These are phyloP conservation scores for Geotrichum australiense DNA, from an alignment of 1,139 yeast species.

Conservation along the genomic window DNA sequence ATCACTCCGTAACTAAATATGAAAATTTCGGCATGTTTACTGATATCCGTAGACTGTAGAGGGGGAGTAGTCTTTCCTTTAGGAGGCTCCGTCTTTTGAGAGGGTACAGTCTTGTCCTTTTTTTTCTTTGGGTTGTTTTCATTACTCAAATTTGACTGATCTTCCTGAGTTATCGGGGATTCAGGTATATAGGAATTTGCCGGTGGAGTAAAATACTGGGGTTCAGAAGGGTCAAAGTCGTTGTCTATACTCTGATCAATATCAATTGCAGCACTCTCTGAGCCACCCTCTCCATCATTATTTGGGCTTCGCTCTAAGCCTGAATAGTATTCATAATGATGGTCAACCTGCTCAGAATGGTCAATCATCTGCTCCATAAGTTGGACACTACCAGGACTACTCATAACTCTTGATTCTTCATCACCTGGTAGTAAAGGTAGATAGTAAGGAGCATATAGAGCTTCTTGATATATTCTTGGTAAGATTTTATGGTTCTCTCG, in stretches of 20 bases:
- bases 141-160: background rate
- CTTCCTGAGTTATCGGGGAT: background rate
- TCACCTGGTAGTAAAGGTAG: conserved; percentile 83
- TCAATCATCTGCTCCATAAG: conserved; percentile 70
- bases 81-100: background rate
- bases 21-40: conserved; percentile 83
- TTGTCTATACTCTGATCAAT: conserved; percentile 42
- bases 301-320: conserved; percentile 41
- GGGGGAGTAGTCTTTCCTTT: background rate
- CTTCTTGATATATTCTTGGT: conserved; percentile 85
- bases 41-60: conserved; percentile 11
- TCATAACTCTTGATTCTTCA: conserved; percentile 75
- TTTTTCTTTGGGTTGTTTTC: background rate
- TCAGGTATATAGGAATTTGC: background rate
- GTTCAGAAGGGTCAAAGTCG: conserved; percentile 60
- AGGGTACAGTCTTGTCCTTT: background rate
- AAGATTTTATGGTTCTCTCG: conserved; percentile 68
- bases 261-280: background rate
- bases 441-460: conserved; percentile 81
- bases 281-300: background rate
- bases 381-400: conserved; percentile 65
- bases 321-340: conserved; percentile 83
- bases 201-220: conserved; percentile 50
- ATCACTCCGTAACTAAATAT: conserved; percentile 88
- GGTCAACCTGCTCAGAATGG: conserved; percentile 77